phyloP scores from a whole-genome alignment of 345 rosid genomes.

The Conringia planisiliqua region DNA sequence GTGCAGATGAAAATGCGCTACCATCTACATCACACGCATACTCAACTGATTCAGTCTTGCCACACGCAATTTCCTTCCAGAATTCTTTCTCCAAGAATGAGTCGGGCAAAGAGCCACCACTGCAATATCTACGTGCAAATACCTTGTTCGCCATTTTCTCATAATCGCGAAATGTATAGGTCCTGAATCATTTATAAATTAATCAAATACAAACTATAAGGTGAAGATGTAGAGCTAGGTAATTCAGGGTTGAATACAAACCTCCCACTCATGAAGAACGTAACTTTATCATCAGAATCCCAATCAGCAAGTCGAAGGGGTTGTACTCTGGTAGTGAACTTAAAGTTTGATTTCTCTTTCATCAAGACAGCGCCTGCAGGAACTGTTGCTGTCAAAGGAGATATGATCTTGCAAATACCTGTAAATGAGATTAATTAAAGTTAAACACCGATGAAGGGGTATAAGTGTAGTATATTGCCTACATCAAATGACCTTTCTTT shows the following conservation, averaged over 20 bases:
- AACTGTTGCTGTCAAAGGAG: conserved; percentile 79
- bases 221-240: not conserved
- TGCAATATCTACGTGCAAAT: conserved; percentile 89
- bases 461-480: not conserved
- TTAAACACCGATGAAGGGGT: not conserved
- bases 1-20: conserved; percentile 94
- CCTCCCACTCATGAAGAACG: conserved; percentile 99
- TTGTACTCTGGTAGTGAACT: conserved; percentile 96
- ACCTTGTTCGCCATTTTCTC: conserved; percentile 99
- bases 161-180: conserved; percentile 87
- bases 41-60: conserved; percentile 96
- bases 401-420: conserved; percentile 96
- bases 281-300: conserved; percentile 88
- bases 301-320: conserved; percentile 99
- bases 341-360: conserved; percentile 87
- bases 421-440: not conserved
- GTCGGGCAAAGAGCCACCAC: conserved; percentile 87
- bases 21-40: conserved; percentile 99
- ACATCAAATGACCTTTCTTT: not conserved
- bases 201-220: conserved; percentile 14
- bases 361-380: conserved; percentile 93
- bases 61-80: conserved; percentile 95
- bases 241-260: conserved; percentile 32
- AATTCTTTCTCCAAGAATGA: conserved; percentile 96
- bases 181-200: conserved; percentile 58